Base-by-base conservation (phyloP, 2,329 filamentous ascomycete species). In the Exophiala viscosa region DNA sequence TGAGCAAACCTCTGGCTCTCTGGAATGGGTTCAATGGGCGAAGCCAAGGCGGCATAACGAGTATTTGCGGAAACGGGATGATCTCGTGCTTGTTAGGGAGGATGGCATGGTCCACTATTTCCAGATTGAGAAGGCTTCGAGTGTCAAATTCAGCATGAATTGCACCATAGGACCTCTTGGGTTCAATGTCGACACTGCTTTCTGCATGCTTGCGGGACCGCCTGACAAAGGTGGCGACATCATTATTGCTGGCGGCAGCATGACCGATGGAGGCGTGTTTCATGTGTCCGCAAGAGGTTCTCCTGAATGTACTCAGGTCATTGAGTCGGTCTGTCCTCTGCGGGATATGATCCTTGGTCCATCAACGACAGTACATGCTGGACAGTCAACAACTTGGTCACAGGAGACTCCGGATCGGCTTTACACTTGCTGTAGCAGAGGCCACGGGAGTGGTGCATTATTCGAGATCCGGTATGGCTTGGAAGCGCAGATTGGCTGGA, bases 41-140 rank as follows among this genome's bases (percentile, higher is more conserved):
- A 82, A 88, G 54, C 87, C 90, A 1, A 79, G 83, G 54, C 84
- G 92, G 6, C 79, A 83, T 18, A 78, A 78, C 54, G 70, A 74
- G 10, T 86, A 85, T 60, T 80, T 80, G 47, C 73, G 79, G 48
- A 77, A 74, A 14, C 83, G 84, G 33, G 93, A 97, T 64, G 83
- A 86, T 54, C 83, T 97, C 44, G 96, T 93, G 65, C 74, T 99
- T 13, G 88, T 87, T 9, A 83, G 91, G 49, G 92, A 97, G 70
- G 92, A 97, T 65, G 93, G 93, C 2, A 75, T 85, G 44, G 78
- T 96, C 8, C 80, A 85, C 48, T 88, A 86, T 59, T 70, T 92
- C 3, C 84, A 90, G 60, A 82, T 60, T 36, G 53, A 60, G 20
- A 89, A 53, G 80, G 81, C 39, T 77, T 77, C 31, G 67, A 74